Evolutionary conservation across 495 filamentous ascomycete genomes (phyloP), one percentile per base, ranked within the genome.

Genomic region (Penicillium arizonense): DNA sequence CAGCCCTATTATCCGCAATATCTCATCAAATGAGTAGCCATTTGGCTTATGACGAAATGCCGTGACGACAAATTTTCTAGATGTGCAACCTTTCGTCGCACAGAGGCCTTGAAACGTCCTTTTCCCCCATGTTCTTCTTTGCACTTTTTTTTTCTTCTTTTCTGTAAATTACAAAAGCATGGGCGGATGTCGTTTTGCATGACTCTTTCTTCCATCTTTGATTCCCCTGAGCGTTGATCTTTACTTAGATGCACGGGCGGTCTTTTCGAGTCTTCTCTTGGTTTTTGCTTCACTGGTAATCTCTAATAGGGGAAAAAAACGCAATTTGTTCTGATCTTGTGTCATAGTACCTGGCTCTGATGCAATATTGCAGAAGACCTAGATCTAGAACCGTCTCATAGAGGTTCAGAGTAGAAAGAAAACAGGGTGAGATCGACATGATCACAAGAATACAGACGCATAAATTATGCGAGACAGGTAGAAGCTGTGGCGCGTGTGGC

Each of bases 101-200:
- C 28, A 30, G 28, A 8, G 28, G 28, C 28, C 28, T 30, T 3
- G 4, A 7, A 30, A 30, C 59, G 50, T 23, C 20, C 47, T 50
- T 52, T 18, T 30, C 33, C 20, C 38, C 30, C 18, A 23, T 44
- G 30, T 50, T 32, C 42, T 44, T 46, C 21, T 35, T 37, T 43
- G 53, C 55, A 44, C 11, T 30, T 52, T 30, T 53, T 49, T 39
- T 36, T 14, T 45, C 49, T 26, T 44, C 32, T 55, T 58, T 62
- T 56, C 42, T 75, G 67, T 75, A 73, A 67, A 75, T 68, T 75
- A 75, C 58, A 71, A 72, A 72, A 72, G 70, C 68, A 61, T 70
- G 72, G 66, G 66, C 63, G 63, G 69, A 59, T 59, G 56, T 63
- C 52, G 49, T 71, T 55, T 65, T 44, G 50, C 50, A 50, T 55